A percentile compares a stretch with the other conserved stretches of the same genome.
phyloP scores from a whole-genome alignment of 2,329 filamentous ascomycete species.

The Metarhizium sp. region DNA sequence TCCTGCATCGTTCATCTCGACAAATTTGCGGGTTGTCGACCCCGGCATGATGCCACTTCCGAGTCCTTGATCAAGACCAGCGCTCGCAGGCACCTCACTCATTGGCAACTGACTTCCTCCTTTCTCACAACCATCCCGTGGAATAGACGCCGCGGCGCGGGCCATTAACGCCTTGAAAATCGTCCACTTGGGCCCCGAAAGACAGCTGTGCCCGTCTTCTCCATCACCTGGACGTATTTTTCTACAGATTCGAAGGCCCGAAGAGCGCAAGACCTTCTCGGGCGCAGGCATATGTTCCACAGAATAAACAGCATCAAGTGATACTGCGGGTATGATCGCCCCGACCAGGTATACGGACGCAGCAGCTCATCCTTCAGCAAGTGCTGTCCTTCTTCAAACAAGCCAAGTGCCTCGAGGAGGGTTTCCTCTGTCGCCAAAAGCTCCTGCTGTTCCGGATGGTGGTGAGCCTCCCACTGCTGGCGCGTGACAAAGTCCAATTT shows the following conservation, averaged over 20 bases:
- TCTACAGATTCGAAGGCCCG: slow-evolving; percentile 19
- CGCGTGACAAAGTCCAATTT: slow-evolving; percentile 26
- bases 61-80: neutral
- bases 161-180: slow-evolving; percentile 20
- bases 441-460: slow-evolving; percentile 11
- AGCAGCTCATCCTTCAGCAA: slow-evolving; percentile 27
- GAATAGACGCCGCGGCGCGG: slow-evolving; percentile 17
- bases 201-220: neutral
- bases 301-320: slow-evolving; percentile 33
- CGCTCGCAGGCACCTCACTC: neutral
- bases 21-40: neutral
- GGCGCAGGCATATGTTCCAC: slow-evolving; percentile 32
- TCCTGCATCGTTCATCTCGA: neutral
- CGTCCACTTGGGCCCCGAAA: slow-evolving; percentile 19
- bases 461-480: slow-evolving; percentile 16
- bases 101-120: neutral
- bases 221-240: slow-evolving; percentile 6
- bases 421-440: slow-evolving; percentile 20
- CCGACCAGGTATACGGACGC: slow-evolving; percentile 26
- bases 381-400: slow-evolving; percentile 21
- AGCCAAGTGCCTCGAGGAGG: slow-evolving; percentile 21
- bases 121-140: slow-evolving; percentile 4
- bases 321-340: slow-evolving; percentile 31
- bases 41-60: neutral
- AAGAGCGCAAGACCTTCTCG: slow-evolving; percentile 18